Conservation (phyloP, 805 yeast genomes). For the Candida wancherniae region DNA sequence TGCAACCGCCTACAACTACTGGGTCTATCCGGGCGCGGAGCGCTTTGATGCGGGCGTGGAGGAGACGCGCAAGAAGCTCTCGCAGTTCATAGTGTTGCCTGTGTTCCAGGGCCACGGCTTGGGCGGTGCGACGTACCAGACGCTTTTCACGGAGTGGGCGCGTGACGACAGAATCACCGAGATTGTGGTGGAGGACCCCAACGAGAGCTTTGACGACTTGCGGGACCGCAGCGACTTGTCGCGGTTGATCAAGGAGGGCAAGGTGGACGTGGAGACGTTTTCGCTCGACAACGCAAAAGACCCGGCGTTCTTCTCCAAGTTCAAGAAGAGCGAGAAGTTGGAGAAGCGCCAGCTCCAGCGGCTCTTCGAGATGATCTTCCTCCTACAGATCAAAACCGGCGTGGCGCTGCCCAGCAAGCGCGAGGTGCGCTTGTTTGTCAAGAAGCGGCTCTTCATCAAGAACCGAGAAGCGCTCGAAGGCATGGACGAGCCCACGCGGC, state of each 20-base stretch:
- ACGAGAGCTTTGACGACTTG: conserved; percentile 84
- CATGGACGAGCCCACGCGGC: conserved; percentile 57
- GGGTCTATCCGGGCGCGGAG: conserved; percentile 59
- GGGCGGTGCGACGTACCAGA: conserved; percentile 63
- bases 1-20: conserved; percentile 77
- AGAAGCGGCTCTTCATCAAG: conserved; percentile 68
- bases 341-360: conserved; percentile 77
- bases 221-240: conserved; percentile 75
- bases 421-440: conserved; percentile 57
- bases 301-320: conserved; percentile 36
- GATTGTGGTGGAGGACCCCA: conserved; percentile 91
- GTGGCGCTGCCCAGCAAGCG: conserved; percentile 23
- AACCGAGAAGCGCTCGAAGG: conserved; percentile 74
- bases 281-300: conserved; percentile 5
- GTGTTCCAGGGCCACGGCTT: conserved; percentile 71
- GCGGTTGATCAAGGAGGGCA: conserved; percentile 11
- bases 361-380: conserved; percentile 67
- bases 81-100: conserved; percentile 84
- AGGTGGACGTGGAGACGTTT: conserved; percentile 8
- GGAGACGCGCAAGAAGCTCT: conserved; percentile 63
- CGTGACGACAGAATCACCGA: conserved; percentile 52
- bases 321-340: conserved; percentile 47
- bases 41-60: conserved; percentile 43
- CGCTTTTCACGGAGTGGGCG: conserved; percentile 53
- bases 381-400: conserved; percentile 33